Base-by-base conservation (phyloP, 495 filamentous ascomycete genomes). In the Penicillium simplicissimum region DNA sequence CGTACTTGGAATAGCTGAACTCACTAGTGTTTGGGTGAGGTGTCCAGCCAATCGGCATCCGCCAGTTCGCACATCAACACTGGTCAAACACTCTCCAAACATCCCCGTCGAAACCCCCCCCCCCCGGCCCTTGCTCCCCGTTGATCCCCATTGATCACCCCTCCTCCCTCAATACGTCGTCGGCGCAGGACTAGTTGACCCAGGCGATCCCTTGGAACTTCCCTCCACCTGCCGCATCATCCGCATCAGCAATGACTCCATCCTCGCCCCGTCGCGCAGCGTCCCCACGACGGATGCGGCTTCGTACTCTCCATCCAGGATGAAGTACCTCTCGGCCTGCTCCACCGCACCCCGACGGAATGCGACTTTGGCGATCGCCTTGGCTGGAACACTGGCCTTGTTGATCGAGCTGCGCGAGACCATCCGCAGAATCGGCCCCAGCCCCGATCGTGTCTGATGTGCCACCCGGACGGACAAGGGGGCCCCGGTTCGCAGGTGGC, bases 371-470 rank as follows among this genome's bases (percentile, higher is more conserved):
- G 71, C 70, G 48, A 79, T 74, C 45, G 66, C 71, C 57, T 78
- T 78, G 61, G 74, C 76, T 31, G 76, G 75, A 58, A 77, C 75
- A 63, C 63, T 71, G 54, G 75, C 67, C 53, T 72, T 74, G 65
- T 79, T 79, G 43, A 77, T 76, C 14, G 72, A 69, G 56, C 70
- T 76, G 62, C 73, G 72, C 54, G 74, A 79, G 28, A 79, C 69
- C 57, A 77, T 69, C 38, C 73, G 71, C 66, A 77, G 51, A 40
- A 78, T 67, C 3, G 74, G 74, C 19, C 74, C 63, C 38, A 78
- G 72, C 35, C 74, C 69, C 56, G 76, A 66, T 58, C 74, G 73
- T 34, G 74, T 75, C 53, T 73, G 73, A 56, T 71, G 69, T 61
- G 69, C 71, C 64, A 77, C 67, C 62, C 67, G 58, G 21, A 77